phyloP scores from a whole-genome alignment of 495 filamentous ascomycete species.

The Copromyces sp. region DNA sequence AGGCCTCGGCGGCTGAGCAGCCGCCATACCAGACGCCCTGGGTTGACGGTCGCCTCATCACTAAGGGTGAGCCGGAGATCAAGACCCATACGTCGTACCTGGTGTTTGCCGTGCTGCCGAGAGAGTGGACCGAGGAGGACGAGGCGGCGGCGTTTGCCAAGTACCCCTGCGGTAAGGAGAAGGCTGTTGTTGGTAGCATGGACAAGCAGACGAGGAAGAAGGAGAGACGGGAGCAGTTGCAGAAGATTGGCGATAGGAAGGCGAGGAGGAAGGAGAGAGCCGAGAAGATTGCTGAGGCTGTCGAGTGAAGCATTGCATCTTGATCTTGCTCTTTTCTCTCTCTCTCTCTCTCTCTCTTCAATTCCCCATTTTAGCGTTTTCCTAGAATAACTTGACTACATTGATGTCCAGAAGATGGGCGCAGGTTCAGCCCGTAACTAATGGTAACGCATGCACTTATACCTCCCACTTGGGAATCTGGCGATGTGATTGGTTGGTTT shows the following conservation, averaged over 20 bases:
- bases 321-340: neutral
- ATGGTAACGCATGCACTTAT: neutral
- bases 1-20: neutral
- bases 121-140: slow-evolving; percentile 73
- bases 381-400: neutral
- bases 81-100: slow-evolving; percentile 95
- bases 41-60: slow-evolving; percentile 61
- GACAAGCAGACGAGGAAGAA: slow-evolving; percentile 41
- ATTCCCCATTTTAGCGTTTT: neutral
- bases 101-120: slow-evolving; percentile 82
- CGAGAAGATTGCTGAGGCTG: slow-evolving; percentile 13
- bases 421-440: neutral
- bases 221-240: slow-evolving; percentile 34
- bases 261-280: slow-evolving; percentile 20
- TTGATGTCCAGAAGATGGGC: neutral
- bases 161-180: slow-evolving; percentile 45
- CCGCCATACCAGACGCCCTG: slow-evolving; percentile 17
- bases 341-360: no score
- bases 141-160: slow-evolving; percentile 55
- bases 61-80: slow-evolving; percentile 74
- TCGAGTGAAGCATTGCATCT: neutral
- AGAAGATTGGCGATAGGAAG: slow-evolving; percentile 16
- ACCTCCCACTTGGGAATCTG: neutral
- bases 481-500: neutral
- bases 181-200: slow-evolving; percentile 38